Base-by-base conservation (phyloP, 1,139 yeast species). In the Debaryomyces robertsiae region DNA sequence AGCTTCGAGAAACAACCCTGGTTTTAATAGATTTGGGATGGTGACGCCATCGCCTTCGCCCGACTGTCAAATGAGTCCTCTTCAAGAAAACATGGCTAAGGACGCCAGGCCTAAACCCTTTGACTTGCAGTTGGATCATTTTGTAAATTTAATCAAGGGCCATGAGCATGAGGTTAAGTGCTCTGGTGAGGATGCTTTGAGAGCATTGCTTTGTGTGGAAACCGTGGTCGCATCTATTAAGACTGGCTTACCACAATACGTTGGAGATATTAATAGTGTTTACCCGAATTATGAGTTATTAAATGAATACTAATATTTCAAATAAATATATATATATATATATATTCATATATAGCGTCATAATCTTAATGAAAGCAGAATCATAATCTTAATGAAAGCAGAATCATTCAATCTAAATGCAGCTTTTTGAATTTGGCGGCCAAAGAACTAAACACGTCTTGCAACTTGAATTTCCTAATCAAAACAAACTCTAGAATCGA, bases 401-500 rank as follows among this genome's bases (percentile, higher is more conserved):
- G 7, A 14, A 6, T 11, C 6, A 7, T 18, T 31, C 37, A 50
- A 15, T 46, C 45, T 25, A 50, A 34, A 39, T 55, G 49, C 23
- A 37, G 17, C 38, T 61, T 61, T 6, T 57, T 33, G 45, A 60
- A 66, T 45, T 60, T 64, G 16, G 45, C 45, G 9, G 40, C 36
- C 37, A 70, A 49, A 7, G 39, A 35, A 6, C 40, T 43, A 40
- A 55, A 69, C 6, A 67, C 63, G 1, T 43, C 55, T 15, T 37
- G 49, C 47, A 84, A 60, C 40, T 71, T 71, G 57, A 84, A 84
- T 55, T 72, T 75, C 24, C 65, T 57, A 31, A 69, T 57, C 15
- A 84, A 60, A 1, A 60, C 58, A 40, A 44, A 56, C 47, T 81
- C 82, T 9, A 79, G 52, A 5, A 83, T 23, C 52, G 69, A 69